These are phyloP conservation scores for Trichoderma citrinoviride DNA, from an alignment of 2,329 filamentous ascomycete genomes.

Conservation along the genomic window DNA sequence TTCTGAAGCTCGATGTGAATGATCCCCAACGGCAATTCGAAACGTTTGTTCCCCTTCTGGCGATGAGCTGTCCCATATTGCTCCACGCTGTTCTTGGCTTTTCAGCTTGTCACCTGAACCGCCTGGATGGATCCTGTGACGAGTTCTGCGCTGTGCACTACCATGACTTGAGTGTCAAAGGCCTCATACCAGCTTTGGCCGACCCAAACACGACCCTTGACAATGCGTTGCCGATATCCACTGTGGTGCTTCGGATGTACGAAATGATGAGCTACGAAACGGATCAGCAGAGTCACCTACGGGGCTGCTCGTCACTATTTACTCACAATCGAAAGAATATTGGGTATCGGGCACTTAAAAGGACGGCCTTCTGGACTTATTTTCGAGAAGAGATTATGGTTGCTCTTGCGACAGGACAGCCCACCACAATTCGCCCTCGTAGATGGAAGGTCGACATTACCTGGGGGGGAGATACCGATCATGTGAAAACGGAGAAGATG, in stretches of 20 bases:
- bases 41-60: background rate
- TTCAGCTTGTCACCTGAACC: background rate
- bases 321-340: slow-evolving; percentile 2
- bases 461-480: background rate
- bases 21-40: background rate
- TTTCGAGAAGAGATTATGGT: slow-evolving; percentile 2
- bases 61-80: slow-evolving; percentile 1
- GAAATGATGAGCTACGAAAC: slow-evolving; percentile 10
- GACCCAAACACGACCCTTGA: background rate
- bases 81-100: background rate
- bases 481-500: slow-evolving; percentile 2
- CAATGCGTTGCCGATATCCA: background rate
- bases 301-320: background rate
- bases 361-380: background rate
- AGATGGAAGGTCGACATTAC: slow-evolving; percentile 8
- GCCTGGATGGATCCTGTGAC: background rate
- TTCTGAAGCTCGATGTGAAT: background rate
- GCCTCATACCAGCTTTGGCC: background rate
- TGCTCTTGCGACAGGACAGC: background rate
- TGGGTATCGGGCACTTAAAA: slow-evolving; percentile 5
- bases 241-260: background rate
- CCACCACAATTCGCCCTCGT: background rate
- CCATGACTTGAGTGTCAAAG: background rate
- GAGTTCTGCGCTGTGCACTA: background rate
- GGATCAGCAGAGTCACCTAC: background rate